A percentile compares a stretch with the other conserved stretches of the same genome.
phyloP scores from a whole-genome alignment of 257 asterid species.

The Rauvolfia tetraphylla region DNA sequence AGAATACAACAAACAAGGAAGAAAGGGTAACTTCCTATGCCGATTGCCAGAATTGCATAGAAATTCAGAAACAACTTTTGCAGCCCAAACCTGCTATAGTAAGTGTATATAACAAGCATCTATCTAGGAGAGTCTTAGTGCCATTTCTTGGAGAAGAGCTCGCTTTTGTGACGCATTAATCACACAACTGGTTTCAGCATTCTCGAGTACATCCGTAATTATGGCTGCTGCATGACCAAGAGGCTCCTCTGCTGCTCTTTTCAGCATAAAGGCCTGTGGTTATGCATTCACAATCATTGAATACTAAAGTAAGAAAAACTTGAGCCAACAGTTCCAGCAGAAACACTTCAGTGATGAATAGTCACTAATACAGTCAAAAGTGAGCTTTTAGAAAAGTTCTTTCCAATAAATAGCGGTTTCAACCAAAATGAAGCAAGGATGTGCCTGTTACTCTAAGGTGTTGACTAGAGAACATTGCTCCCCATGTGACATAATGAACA shows the following conservation, averaged over 20 bases:
- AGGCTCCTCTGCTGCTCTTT: constrained; percentile 97
- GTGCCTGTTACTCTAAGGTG: background rate
- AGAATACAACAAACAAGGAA: background rate
- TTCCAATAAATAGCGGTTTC: background rate
- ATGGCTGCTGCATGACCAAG: constrained; percentile 98
- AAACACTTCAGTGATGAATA: background rate
- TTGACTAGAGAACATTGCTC: background rate
- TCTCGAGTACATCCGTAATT: constrained; percentile 84
- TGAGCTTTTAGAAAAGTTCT: background rate
- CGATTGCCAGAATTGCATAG: too few species aligned
- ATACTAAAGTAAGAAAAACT: background rate
- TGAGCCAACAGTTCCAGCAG: background rate
- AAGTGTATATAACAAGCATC: constrained; percentile 1
- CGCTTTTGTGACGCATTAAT: constrained; percentile 83
- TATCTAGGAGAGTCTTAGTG: constrained; percentile 66
- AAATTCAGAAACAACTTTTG: background rate
- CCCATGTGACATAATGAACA: background rate
- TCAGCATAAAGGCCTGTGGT: constrained; percentile 87
- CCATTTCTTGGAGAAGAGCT: constrained; percentile 95
- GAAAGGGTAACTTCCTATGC: background rate
- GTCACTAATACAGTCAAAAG: background rate
- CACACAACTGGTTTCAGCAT: constrained; percentile 74
- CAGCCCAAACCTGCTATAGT: background rate
- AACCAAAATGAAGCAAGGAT: background rate
- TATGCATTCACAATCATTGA: background rate